Percentiles rank a stretch among this genome's conserved stretches.
Conservation (phyloP, 2,329 filamentous ascomycete genomes). For the Xylariales sp. region DNA sequence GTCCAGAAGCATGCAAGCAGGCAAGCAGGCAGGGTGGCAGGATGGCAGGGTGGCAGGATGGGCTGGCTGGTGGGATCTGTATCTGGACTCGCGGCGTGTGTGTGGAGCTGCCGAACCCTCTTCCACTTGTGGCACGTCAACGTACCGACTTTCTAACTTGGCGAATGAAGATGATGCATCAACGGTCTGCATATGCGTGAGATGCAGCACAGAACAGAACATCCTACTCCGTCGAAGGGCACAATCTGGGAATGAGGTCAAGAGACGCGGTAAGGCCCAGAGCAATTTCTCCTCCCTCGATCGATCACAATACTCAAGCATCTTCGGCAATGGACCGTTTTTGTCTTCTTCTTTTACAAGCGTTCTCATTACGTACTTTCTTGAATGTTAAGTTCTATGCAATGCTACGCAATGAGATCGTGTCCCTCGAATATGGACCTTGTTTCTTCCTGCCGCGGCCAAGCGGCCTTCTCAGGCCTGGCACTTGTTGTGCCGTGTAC, state of each 20-base stretch:
- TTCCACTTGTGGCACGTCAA: constrained; percentile 21
- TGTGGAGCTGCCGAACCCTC: constrained; percentile 10
- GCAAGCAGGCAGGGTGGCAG: not conserved
- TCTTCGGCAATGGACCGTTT: too few relatives aligned
- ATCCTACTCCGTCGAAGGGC: too few relatives aligned
- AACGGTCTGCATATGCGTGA: constrained; percentile 30
- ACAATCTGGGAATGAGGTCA: too few relatives aligned
- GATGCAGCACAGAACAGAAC: constrained; percentile 22
- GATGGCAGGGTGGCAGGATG: not conserved
- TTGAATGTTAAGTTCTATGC: too few relatives aligned
- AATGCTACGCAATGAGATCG: not conserved
- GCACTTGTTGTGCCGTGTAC: too few relatives aligned
- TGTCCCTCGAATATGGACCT: not conserved
- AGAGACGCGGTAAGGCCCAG: too few relatives aligned
- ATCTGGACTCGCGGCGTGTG: constrained; percentile 5
- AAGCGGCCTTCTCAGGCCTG: too few relatives aligned
- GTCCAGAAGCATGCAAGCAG: constrained; percentile 4
- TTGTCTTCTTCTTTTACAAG: too few relatives aligned
- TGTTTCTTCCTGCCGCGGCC: too few relatives aligned
- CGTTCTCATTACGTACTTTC: too few relatives aligned
- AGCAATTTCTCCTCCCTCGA: too few relatives aligned
- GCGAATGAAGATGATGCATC: constrained; percentile 14
- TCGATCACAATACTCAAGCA: too few relatives aligned
- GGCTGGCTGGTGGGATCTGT: not conserved
- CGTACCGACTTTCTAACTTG: constrained; percentile 13